Evolutionary conservation across 768 basidiomycete species (phyloP), one percentile per base, ranked within the genome.

Genomic region (Trametopsis cervina): DNA sequence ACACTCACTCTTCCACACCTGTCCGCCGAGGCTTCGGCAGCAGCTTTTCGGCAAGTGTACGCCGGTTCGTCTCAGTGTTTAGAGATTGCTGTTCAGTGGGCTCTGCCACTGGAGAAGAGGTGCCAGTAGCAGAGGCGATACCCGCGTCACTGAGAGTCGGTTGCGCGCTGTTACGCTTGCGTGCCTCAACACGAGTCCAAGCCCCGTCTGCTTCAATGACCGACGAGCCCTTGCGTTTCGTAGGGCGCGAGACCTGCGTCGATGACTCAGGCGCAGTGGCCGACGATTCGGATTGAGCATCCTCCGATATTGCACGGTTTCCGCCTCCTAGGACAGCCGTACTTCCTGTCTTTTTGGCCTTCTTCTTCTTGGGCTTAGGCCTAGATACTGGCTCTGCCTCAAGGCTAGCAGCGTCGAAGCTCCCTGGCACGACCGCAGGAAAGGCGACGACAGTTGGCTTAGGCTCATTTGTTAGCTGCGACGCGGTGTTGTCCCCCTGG

Each of bases 101-200:
- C 25, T 66, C 69, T 9, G 58, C 58, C 17, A 63, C 60, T 0
- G 66, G 63, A 4, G 66, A 65, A 17, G 73, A 73, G 20, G 64
- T 63, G 47, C 69, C 72, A 51, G 77, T 71, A 25, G 54, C 57
- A 17, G 59, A 66, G 11, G 65, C 65, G 2, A 77, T 76, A 45
- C 42, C 51, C 29, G 52, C 46, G 23, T 45, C 38, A 41, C 23
- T 45, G 42, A 12, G 12, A 36, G 36, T 52, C 46, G 27, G 44
- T 13, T 25, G 17, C 17, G 50, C 54, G 43, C 33, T 40, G n/a
- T n/a, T n/a, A 57, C 54, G 68, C 46, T 66, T 69, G n/a, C 67
- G 68, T 23, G 74, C 66, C 53, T 77, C 75, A n/a, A 87, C 80
- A 47, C 79, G 81, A 18, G 84, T 86, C 85, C 85, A 87, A 4